Evolutionary conservation across 2,329 filamentous ascomycete species (phyloP).

Genomic region (Clathrospora elynae): DNA sequence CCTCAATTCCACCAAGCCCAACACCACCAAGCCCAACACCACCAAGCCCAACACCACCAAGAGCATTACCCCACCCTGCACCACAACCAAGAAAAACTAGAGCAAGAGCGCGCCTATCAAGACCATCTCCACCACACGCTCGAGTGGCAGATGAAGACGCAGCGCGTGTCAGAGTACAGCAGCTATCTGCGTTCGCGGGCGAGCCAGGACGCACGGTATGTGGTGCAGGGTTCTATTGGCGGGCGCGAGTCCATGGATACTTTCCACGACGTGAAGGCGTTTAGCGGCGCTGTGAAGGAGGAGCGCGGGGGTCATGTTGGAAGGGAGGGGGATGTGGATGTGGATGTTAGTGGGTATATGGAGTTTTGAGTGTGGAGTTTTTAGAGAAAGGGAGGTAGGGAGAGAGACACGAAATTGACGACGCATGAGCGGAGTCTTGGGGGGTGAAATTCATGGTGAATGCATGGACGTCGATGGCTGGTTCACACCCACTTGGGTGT

Average conservation of each 20-base stretch:
- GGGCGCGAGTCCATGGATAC: not conserved
- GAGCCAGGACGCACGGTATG: slow-evolving; percentile 13
- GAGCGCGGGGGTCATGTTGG: too few relatives aligned
- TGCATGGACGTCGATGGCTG: too few relatives aligned
- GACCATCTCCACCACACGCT: slow-evolving; percentile 9
- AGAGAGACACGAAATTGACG: too few relatives aligned
- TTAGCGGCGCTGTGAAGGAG: slow-evolving; percentile 2
- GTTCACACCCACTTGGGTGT: too few relatives aligned
- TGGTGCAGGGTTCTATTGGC: slow-evolving; percentile 10
- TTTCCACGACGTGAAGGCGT: not conserved
- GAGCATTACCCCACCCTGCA: slow-evolving; percentile 1
- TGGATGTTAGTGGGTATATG: not conserved
- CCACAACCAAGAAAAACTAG: not conserved
- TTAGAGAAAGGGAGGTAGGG: too few relatives aligned
- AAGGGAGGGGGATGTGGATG: not conserved
- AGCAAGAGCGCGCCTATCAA: slow-evolving; percentile 1
- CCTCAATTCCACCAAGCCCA: not conserved
- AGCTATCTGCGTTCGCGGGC: slow-evolving; percentile 25
- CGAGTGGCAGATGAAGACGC: slow-evolving; percentile 26
- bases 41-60: not conserved
- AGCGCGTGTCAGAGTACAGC: slow-evolving; percentile 29
- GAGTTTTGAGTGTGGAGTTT: not conserved
- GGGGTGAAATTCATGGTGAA: too few relatives aligned
- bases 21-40: not conserved
- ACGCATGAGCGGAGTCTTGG: too few relatives aligned